Evolutionary conservation across 345 rosid genomes (phyloP).

Genomic region (Rhodomyrtus tomentosa): DNA sequence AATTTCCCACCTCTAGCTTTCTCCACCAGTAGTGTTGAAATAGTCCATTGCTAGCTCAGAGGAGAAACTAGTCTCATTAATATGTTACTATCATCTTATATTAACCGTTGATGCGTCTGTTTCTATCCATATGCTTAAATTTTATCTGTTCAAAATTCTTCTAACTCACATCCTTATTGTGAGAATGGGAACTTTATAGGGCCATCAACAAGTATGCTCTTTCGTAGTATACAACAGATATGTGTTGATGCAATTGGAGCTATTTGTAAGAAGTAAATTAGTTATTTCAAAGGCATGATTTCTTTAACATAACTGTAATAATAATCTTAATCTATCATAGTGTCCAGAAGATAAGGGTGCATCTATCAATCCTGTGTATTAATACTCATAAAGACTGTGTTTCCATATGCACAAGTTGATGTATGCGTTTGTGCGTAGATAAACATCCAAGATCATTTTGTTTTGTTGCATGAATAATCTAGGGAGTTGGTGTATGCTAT

Average conservation of each 20-base stretch:
- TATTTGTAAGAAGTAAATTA: background rate
- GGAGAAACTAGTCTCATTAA: background rate
- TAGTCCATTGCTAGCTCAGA: background rate
- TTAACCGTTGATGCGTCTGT: background rate
- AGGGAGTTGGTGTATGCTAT: background rate
- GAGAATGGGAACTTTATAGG: background rate
- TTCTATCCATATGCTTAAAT: background rate
- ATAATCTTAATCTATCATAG: background rate
- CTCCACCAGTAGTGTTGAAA: background rate
- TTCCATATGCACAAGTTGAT: background rate
- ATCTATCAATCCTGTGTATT: background rate
- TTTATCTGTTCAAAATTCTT: background rate
- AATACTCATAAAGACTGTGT: background rate
- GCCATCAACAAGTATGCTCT: background rate
- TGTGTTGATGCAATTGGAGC: background rate
- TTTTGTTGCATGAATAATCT: background rate
- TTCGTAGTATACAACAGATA: background rate
- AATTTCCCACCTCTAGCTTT: slow-evolving; percentile 17
- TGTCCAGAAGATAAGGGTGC: background rate
- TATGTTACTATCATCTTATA: background rate
- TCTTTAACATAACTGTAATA: background rate
- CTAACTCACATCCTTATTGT: background rate
- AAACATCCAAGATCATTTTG: background rate
- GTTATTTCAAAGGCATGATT: background rate
- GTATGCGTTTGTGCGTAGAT: background rate